Conservation (phyloP, 805 yeast species). For the Lipomyces sp. region DNA sequence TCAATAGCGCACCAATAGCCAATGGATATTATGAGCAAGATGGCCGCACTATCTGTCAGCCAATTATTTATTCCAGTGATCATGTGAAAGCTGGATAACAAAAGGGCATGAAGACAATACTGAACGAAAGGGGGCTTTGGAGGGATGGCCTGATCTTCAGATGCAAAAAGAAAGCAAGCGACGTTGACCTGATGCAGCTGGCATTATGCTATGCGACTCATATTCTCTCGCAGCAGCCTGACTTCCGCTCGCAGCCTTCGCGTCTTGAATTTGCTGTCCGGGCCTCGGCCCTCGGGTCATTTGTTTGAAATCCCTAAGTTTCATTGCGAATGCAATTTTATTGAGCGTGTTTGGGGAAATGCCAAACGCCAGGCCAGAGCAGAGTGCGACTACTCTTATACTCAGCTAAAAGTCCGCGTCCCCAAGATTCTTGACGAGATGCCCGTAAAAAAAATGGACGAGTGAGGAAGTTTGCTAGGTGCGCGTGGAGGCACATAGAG, state of each 20-base stretch:
- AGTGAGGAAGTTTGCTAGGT: not conserved
- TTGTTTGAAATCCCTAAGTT: slow-evolving; percentile 2
- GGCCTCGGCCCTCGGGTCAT: not conserved
- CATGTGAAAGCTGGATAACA: not conserved
- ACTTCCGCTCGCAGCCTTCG: not conserved
- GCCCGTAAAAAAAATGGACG: not conserved
- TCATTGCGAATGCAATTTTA: slow-evolving; percentile 4
- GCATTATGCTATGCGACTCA: not conserved
- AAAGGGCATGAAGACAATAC: not conserved
- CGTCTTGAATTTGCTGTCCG: slow-evolving; percentile 3
- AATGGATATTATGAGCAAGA: too few relatives aligned
- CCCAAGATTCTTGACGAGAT: not conserved
- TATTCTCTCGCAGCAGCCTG: not conserved
- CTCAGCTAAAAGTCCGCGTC: not conserved
- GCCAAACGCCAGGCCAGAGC: slow-evolving; percentile 4
- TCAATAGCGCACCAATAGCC: too few relatives aligned
- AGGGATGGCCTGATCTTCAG: not conserved
- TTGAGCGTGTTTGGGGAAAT: slow-evolving; percentile 6
- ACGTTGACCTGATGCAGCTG: not conserved
- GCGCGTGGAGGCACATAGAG: not conserved
- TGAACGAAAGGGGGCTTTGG: not conserved
- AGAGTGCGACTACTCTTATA: slow-evolving; percentile 1
- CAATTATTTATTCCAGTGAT: too few relatives aligned
- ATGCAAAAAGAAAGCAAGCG: not conserved
- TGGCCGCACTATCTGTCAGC: too few relatives aligned